phyloP scores from a whole-genome alignment of 495 filamentous ascomycete species.

The Margaritispora aquatica region DNA sequence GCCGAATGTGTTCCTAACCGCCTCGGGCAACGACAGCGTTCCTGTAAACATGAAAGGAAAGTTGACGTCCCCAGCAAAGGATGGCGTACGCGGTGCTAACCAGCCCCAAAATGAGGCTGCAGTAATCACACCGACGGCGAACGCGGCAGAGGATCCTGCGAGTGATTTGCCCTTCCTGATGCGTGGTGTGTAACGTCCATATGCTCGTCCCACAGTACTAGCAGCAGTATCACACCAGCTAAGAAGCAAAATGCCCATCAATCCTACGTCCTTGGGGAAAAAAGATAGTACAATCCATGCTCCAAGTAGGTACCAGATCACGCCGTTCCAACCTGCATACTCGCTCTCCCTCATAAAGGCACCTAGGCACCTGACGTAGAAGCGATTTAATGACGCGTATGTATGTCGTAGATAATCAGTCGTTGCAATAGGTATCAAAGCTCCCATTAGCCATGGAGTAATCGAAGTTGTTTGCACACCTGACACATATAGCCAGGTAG shows the following conservation, averaged over 20 bases:
- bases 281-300: conserved; percentile 79
- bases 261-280: conserved; percentile 91
- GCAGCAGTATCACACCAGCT: conserved; percentile 98
- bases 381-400: conserved; percentile 69
- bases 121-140: conserved; percentile 70
- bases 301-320: conserved; percentile 92
- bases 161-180: conserved; percentile 85
- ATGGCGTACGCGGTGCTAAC: conserved; percentile 62
- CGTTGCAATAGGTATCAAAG: conserved; percentile 81
- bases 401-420: conserved; percentile 78
- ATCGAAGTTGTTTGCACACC: conserved; percentile 69
- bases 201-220: conserved; percentile 83
- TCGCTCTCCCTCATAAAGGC: conserved; percentile 96
- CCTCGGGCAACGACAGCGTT: conserved; percentile 53
- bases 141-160: conserved; percentile 81
- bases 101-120: conserved; percentile 84
- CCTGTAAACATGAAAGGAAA: conserved; percentile 78
- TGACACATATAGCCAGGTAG: conserved; percentile 71
- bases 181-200: conserved; percentile 78
- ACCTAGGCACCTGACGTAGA: conserved; percentile 80
- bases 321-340: conserved; percentile 87
- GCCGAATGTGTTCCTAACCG: conserved; percentile 43
- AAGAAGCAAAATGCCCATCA: conserved; percentile 81
- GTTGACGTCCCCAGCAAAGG: conserved; percentile 59
- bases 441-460: conserved; percentile 74